phyloP scores from a whole-genome alignment of 257 asterid species.

The Lithospermum erythrorhizon region DNA sequence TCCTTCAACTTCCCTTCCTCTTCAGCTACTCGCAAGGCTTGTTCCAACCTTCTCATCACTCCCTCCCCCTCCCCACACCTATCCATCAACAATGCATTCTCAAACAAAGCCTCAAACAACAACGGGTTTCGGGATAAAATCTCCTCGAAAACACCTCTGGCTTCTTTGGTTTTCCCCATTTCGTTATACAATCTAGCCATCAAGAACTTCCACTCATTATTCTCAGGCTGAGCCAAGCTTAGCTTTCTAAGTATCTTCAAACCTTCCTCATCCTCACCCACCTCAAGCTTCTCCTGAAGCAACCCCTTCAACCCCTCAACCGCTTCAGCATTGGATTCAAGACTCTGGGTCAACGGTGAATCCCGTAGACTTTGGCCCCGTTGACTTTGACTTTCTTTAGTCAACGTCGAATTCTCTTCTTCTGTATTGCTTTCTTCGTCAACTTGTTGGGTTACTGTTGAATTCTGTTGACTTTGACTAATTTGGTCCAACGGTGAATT shows the following conservation, averaged over 20 bases:
- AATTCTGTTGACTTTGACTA: too few relatives aligned
- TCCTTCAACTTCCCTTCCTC: constrained; percentile 44
- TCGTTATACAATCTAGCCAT: constrained; percentile 57
- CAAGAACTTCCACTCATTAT: constrained; percentile 51
- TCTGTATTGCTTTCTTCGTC: neutral
- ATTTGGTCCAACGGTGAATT: too few relatives aligned
- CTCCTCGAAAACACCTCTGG: constrained; percentile 48
- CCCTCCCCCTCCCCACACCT: constrained; percentile 55
- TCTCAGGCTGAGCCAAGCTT: constrained; percentile 55
- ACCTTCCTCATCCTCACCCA: constrained; percentile 60
- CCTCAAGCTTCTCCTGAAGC: constrained; percentile 55
- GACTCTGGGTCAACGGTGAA: constrained; percentile 35
- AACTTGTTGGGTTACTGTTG: constrained; percentile 19
- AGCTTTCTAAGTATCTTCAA: constrained; percentile 37
- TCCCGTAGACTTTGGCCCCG: too few relatives aligned
- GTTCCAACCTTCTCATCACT: constrained; percentile 53
- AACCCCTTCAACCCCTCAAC: constrained; percentile 39
- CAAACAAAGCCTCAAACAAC: constrained; percentile 57
- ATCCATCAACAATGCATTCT: constrained; percentile 72
- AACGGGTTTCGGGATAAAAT: constrained; percentile 39
- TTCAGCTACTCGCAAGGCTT: constrained; percentile 56
- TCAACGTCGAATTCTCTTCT: constrained; percentile 15
- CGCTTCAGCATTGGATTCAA: constrained; percentile 46
- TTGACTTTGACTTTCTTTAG: too few relatives aligned
- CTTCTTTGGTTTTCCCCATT: constrained; percentile 47